These are phyloP conservation scores for Ascochyta clinopodiicola DNA, from an alignment of 2,329 filamentous ascomycete species.

Conservation along the genomic window DNA sequence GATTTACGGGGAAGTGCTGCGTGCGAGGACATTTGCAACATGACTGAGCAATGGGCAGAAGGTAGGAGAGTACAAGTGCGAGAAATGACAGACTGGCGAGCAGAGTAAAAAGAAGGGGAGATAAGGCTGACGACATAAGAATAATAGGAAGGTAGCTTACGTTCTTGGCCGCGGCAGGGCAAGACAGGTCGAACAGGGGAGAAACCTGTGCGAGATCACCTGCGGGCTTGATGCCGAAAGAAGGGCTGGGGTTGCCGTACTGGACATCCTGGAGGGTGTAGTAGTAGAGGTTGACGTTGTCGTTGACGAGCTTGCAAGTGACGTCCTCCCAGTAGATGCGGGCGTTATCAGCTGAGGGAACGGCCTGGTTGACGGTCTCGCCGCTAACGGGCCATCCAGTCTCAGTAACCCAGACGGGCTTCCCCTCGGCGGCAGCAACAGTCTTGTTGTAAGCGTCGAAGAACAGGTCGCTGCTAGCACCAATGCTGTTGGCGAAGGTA, in stretches of 20 bases:
- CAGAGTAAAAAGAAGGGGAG: constrained; percentile 27
- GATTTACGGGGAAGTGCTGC: constrained; percentile 17
- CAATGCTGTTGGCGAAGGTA: constrained; percentile 63
- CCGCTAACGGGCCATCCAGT: constrained; percentile 86
- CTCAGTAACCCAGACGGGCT: constrained; percentile 84
- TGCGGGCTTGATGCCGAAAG: constrained; percentile 72
- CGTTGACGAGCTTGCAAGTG: constrained; percentile 72
- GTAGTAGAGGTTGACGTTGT: constrained; percentile 65
- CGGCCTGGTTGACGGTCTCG: constrained; percentile 63
- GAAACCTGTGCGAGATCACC: constrained; percentile 39
- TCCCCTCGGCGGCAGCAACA: constrained; percentile 64
- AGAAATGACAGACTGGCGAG: constrained; percentile 29
- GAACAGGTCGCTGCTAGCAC: constrained; percentile 70
- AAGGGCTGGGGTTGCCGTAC: constrained; percentile 66
- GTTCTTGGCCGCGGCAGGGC: constrained; percentile 35
- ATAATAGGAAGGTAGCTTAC: constrained; percentile 35
- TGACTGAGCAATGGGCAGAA: constrained; percentile 19
- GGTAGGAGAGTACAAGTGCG: constrained; percentile 20
- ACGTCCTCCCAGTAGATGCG: constrained; percentile 82
- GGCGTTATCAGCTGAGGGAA: constrained; percentile 71
- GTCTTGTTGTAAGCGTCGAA: constrained; percentile 69
- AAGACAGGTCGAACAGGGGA: constrained; percentile 47
- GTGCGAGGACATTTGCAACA: constrained; percentile 22
- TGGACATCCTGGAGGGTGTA: constrained; percentile 76
- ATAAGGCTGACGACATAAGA: constrained; percentile 24